Base-by-base conservation (phyloP, 2,329 filamentous ascomycete genomes). In the Diplodia scrobiculata region DNA sequence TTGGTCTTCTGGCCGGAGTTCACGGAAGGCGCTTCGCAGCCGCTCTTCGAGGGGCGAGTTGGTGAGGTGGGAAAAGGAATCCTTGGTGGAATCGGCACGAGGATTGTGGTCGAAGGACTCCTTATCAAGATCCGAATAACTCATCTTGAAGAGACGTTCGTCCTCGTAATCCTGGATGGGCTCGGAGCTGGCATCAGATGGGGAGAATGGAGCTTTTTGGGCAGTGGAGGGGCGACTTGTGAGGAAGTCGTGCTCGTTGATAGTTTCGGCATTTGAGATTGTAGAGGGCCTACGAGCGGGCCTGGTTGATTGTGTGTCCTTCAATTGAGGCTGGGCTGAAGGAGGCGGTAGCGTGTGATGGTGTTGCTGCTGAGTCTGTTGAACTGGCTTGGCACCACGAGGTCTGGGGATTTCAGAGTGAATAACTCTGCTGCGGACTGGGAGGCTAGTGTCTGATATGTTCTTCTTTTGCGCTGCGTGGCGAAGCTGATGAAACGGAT, bases 91-190 rank as follows among this genome's bases (percentile, higher is more conserved):
- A 2, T 21, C 36, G 5, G 67, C 68, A 60, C 71, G 73, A 2
- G 76, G 77, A 53, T 71, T 55, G 19, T 73, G 74, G 60, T 84
- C 81, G 69, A 86, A 86, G 5, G 78, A 74, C 68, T 86, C 81
- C 3, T 76, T 75, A 68, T 80, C 80, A 2, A 86, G 77, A n/a
- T 82, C 76, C 0, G 78, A 71, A 66, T 83, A 84, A 0, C 74
- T 73, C 75, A 84, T 84, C 14, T 75, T 72, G 41, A 76, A 75
- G 1, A 86, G 77, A 14, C 76, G 68, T 19, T 80, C 74, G 1
- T 72, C 72, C 2, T 82, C 79, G 68, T 86, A 85, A 70, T 86
- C 84, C 3, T 58, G 38, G 14, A 32, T 51, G 7, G 58, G 13
- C 17, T 54, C n/a, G 10, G 68, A 68, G 10, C 17, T 63, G 29